Percentiles rank a stretch among this genome's conserved stretches.
phyloP scores from a whole-genome alignment of 1,284 basidiomycete genomes.

The Tilletia setariae region DNA sequence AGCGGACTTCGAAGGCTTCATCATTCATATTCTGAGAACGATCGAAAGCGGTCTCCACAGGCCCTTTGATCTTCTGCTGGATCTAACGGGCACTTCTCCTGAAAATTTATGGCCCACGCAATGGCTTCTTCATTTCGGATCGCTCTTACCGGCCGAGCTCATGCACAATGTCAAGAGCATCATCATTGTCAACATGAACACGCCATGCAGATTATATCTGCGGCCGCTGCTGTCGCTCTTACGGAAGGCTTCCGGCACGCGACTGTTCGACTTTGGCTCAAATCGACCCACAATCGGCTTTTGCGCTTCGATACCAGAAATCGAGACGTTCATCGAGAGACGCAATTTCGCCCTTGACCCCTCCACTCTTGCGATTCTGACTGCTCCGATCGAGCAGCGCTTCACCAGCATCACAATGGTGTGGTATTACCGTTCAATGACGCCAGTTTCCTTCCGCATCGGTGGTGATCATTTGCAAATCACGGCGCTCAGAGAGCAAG shows the following conservation, averaged over 20 bases:
- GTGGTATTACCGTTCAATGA: constrained; percentile 46
- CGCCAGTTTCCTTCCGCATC: constrained; percentile 43
- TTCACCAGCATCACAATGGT: constrained; percentile 47
- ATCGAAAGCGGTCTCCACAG: constrained; percentile 30
- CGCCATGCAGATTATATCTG: constrained; percentile 30
- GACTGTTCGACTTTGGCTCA: constrained; percentile 14
- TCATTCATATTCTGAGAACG: constrained; percentile 53
- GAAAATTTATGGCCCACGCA: constrained; percentile 37
- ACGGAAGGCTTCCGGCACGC: constrained; percentile 5
- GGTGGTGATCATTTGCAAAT: constrained; percentile 47
- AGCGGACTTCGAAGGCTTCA: constrained; percentile 77
- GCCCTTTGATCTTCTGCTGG: constrained; percentile 41
- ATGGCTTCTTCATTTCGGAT: constrained; percentile 45
- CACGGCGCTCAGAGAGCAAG: constrained; percentile 40
- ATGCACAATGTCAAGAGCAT: constrained; percentile 35
- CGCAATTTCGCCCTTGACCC: constrained; percentile 40
- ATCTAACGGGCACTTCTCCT: constrained; percentile 35
- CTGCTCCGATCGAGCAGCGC: constrained; percentile 29
- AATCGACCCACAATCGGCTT: constrained; percentile 19
- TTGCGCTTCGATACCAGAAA: constrained; percentile 32
- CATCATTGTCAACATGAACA: constrained; percentile 45
- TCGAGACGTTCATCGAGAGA: constrained; percentile 40
- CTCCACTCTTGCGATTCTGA: constrained; percentile 32
- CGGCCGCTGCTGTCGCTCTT: constrained; percentile 18
- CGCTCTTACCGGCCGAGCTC: constrained; percentile 35